Conservation (phyloP, 768 basidiomycete species). For the Lactarius vividus region DNA sequence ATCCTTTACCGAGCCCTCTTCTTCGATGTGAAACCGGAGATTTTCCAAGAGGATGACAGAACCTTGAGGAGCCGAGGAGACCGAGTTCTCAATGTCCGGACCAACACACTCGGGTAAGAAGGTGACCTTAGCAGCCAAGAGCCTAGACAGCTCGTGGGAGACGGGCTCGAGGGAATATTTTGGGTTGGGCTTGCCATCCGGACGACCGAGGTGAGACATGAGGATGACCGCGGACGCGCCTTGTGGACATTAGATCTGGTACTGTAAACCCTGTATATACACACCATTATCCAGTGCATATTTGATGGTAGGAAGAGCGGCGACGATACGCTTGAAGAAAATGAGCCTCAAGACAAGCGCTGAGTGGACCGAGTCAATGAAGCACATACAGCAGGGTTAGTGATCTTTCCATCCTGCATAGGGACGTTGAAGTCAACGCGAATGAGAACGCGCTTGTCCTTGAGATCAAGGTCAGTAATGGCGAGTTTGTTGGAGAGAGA, state of each 20-base stretch:
- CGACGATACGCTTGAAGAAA: slow-evolving; percentile 80
- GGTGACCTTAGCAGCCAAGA: slow-evolving; percentile 62
- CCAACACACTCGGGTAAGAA: slow-evolving; percentile 89
- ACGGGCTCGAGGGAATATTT: slow-evolving; percentile 93
- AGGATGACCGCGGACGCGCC: slow-evolving; percentile 82
- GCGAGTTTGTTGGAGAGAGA: slow-evolving; percentile 94
- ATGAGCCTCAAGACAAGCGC: slow-evolving; percentile 11
- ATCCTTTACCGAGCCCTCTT: slow-evolving; percentile 93
- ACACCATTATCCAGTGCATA: slow-evolving; percentile 85
- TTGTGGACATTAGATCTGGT: slow-evolving; percentile 33
- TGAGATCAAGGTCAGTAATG: slow-evolving; percentile 88
- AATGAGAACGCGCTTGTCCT: slow-evolving; percentile 85
- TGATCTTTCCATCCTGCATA: slow-evolving; percentile 86
- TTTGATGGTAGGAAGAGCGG: slow-evolving; percentile 92
- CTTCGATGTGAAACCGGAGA: slow-evolving; percentile 96
- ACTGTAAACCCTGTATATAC: slow-evolving; percentile 19
- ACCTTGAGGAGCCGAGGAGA: slow-evolving; percentile 62
- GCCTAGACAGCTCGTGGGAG: slow-evolving; percentile 72
- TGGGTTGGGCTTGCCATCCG: slow-evolving; percentile 83
- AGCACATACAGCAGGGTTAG: slow-evolving; percentile 86
- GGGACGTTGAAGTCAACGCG: slow-evolving; percentile 97
- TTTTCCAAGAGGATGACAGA: slow-evolving; percentile 92
- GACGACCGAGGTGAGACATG: slow-evolving; percentile 98
- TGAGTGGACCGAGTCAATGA: slow-evolving; percentile 8
- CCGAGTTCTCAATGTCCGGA: slow-evolving; percentile 74